These are phyloP conservation scores for Pichia heedii DNA, from an alignment of 805 yeast genomes.

Conservation along the genomic window DNA sequence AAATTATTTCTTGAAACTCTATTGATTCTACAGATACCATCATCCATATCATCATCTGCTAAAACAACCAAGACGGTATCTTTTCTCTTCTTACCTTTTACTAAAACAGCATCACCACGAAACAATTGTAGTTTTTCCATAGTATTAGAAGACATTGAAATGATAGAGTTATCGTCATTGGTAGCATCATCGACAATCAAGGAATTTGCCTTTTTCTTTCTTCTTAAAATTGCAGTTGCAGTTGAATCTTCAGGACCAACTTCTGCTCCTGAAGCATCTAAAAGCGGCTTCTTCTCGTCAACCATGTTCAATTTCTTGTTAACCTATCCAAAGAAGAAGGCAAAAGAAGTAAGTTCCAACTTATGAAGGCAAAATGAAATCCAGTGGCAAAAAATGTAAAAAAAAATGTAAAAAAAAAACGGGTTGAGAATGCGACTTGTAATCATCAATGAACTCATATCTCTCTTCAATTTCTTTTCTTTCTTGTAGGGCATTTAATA, in stretches of 20 bases:
- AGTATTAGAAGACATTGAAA: slow-evolving; percentile 89
- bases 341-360: not conserved
- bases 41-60: slow-evolving; percentile 94
- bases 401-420: not conserved
- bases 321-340: not conserved
- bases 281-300: slow-evolving; percentile 26
- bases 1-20: slow-evolving; percentile 94
- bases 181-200: slow-evolving; percentile 93
- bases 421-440: too few species aligned
- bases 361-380: slow-evolving; percentile 4
- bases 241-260: slow-evolving; percentile 37
- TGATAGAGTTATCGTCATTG: slow-evolving; percentile 94
- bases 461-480: too few species aligned
- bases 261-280: slow-evolving; percentile 31
- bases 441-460: too few species aligned
- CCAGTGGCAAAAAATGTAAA: not conserved
- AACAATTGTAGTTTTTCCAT: slow-evolving; percentile 92
- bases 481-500: too few species aligned
- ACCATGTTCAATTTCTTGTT: slow-evolving; percentile 3
- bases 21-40: slow-evolving; percentile 89
- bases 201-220: slow-evolving; percentile 95
- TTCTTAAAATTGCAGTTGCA: slow-evolving; percentile 94
- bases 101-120: slow-evolving; percentile 96
- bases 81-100: slow-evolving; percentile 96
- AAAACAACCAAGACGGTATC: slow-evolving; percentile 94